phyloP scores from a whole-genome alignment of 805 yeast genomes.

The Spathaspora boniae region DNA sequence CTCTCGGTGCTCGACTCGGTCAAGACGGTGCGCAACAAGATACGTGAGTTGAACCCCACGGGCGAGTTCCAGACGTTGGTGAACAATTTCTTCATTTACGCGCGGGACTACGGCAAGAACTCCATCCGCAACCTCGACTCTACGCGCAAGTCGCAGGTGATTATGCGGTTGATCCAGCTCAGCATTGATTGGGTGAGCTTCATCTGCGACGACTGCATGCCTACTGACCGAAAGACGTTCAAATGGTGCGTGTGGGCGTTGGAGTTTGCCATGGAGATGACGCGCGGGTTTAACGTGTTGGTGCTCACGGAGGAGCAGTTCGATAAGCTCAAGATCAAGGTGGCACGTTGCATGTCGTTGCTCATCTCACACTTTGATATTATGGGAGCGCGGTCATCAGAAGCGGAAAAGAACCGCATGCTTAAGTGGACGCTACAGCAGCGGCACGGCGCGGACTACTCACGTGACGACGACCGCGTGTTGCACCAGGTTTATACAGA shows the following conservation, averaged over 20 bases:
- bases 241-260: slow-evolving; percentile 95
- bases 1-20: slow-evolving; percentile 62
- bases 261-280: slow-evolving; percentile 94
- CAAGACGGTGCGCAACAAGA: slow-evolving; percentile 49
- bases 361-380: slow-evolving; percentile 94
- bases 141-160: slow-evolving; percentile 61
- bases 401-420: slow-evolving; percentile 54
- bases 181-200: slow-evolving; percentile 91
- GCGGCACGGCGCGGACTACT: slow-evolving; percentile 46
- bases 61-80: slow-evolving; percentile 73
- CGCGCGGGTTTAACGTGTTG: slow-evolving; percentile 83
- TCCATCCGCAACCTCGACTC: slow-evolving; percentile 64
- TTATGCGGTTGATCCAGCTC: slow-evolving; percentile 67
- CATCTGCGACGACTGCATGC: slow-evolving; percentile 90
- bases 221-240: slow-evolving; percentile 86
- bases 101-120: slow-evolving; percentile 77
- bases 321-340: slow-evolving; percentile 65
- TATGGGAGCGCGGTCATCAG: slow-evolving; percentile 94
- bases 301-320: slow-evolving; percentile 79
- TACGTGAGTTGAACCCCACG: slow-evolving; percentile 44
- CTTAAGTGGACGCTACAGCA: slow-evolving; percentile 51
- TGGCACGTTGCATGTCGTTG: slow-evolving; percentile 91
- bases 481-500: slow-evolving; percentile 52
- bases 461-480: slow-evolving; percentile 35
- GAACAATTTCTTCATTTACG: slow-evolving; percentile 70